Base-by-base conservation (phyloP, 225 moss, liverwort and hornwort species). In the Anthoceros angustus region DNA sequence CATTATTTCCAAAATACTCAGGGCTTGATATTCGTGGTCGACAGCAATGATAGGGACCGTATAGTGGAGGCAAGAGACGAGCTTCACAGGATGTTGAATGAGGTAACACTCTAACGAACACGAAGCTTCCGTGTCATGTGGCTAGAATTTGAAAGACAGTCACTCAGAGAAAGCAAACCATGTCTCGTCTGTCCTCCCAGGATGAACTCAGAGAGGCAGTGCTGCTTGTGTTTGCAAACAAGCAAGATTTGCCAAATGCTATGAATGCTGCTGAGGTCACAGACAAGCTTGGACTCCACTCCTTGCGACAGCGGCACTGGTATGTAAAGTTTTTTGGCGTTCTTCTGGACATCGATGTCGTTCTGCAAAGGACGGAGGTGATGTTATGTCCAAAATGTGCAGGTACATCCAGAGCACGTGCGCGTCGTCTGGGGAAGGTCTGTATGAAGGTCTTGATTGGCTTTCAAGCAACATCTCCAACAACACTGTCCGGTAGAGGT, bases 191-290 rank as follows among this genome's bases (percentile, higher is more conserved):
- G 32, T 32, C 32, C 32, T 32, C 4, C 32, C 23, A 90, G 90
- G 92, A 92, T 64, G 92, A 92, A 71, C 82, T 88, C 38, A 86
- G 88, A 40, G 88, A 88, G 76, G 92, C 88, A 9, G 92, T 92
- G 14, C 71, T 92, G 10, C 75, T 92, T 14, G 92, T 88, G 32
- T 92, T 92, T 55, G 92, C 92, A 62, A 92, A 92, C 84, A 92
- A 92, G 66, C 92, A 92, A 76, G 92, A 92, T 76, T 73, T 92
- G 72, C 92, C 92, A 0, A 88, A 92, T 61, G 92, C 92, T 20
- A 92, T 92, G 92, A 92, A 92, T 64, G 91, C 91, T 14, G 91
- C 91, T 16, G 91, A 92, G 86, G 88, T 92, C 20, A 92, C 88
- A 6, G 92, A 92, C 61, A 92, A 88, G 76, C 84, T 92, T 46